Conservation (phyloP, 2,329 filamentous ascomycete species). For the Colletotrichum siamense region DNA sequence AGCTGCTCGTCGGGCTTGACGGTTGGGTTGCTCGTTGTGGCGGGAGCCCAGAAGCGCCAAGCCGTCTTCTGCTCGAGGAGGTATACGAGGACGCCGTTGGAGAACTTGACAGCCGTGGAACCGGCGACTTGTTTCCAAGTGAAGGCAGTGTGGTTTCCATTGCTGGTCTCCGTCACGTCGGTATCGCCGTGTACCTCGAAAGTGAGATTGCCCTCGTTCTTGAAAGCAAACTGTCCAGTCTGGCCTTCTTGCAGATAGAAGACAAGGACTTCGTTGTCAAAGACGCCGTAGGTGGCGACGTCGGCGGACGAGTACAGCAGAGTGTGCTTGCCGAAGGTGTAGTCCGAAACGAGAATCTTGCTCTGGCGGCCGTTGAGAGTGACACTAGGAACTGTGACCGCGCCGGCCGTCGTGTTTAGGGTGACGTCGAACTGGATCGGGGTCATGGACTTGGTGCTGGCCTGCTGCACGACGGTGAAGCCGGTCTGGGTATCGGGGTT, state of each 20-base stretch:
- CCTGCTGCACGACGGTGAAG: slow-evolving; percentile 57
- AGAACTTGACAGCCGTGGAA: slow-evolving; percentile 56
- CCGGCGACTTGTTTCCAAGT: slow-evolving; percentile 56
- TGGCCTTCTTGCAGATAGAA: slow-evolving; percentile 66
- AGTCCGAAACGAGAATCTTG: slow-evolving; percentile 72
- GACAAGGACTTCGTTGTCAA: slow-evolving; percentile 63
- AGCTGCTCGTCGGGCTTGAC: slow-evolving; percentile 51
- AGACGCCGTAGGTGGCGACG: slow-evolving; percentile 68
- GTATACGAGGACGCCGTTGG: slow-evolving; percentile 56
- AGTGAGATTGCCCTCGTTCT: slow-evolving; percentile 36
- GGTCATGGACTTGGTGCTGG: slow-evolving; percentile 45
- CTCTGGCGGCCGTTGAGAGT: slow-evolving; percentile 68
- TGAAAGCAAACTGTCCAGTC: slow-evolving; percentile 66
- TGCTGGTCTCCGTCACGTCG: slow-evolving; percentile 16
- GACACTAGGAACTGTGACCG: slow-evolving; percentile 49
- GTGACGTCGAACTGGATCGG: slow-evolving; percentile 51
- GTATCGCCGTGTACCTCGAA: slow-evolving; percentile 38
- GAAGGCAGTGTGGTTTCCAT: slow-evolving; percentile 26
- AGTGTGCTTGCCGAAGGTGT: slow-evolving; percentile 61
- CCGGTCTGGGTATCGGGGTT: slow-evolving; percentile 54
- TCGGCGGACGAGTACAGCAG: slow-evolving; percentile 76
- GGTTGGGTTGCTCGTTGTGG: slow-evolving; percentile 41
- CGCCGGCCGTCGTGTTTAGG: slow-evolving; percentile 51
- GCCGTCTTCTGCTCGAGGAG: slow-evolving; percentile 69
- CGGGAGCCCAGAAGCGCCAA: slow-evolving; percentile 72